Evolutionary conservation across 495 filamentous ascomycete species (phyloP), one percentile per base, ranked within the genome.

Genomic region (Neurospora sp.): DNA sequence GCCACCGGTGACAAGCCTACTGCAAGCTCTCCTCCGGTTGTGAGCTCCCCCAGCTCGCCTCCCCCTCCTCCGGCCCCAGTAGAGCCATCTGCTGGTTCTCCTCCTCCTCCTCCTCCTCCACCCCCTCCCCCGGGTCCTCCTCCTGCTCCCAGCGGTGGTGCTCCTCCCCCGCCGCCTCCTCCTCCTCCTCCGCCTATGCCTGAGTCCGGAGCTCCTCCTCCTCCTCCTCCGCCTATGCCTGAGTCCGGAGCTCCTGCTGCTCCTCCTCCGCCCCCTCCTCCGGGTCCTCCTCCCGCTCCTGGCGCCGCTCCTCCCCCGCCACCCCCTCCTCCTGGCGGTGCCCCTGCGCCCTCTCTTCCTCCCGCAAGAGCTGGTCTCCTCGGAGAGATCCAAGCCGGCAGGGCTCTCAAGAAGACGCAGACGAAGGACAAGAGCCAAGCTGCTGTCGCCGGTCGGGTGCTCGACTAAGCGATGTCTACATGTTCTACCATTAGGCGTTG

Each of bases 341-440:
- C 86, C 49, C 79, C 82, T 5, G 73, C 79, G 27, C 71, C 82
- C 12, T 75, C 79, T 60, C 54, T 62, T 35, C 54, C 54, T 62
- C 12, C 23, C 16, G 85, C 83, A 69, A 83, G 88, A 49, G 82
- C 90, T 38, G 93, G 87, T 14, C 85, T 98, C 73, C 79, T 98
- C 74, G 91, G 90, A 66, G 90, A 95, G 76, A 97, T 98, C 74
- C 91, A 93, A 78, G 85, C 88, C 73, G 94, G 94, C 70, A 94
- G 81, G 80, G 83, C 88, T 16, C 84, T 98, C 75, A 92, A 83
- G 85, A 97, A 97, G 85, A 91, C 92, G 42, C 85, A 91, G 81
- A 97, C 94, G 27, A 93, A 92, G 77, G 94, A 98, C 80, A 90
- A 90, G 82, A 98, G 94, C 83, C 81, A 74, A 69, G 88, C 91